Evolutionary conservation across 2,329 filamentous ascomycete species (phyloP), one percentile per base, ranked within the genome.

Genomic region (Verticillium nubilum): DNA sequence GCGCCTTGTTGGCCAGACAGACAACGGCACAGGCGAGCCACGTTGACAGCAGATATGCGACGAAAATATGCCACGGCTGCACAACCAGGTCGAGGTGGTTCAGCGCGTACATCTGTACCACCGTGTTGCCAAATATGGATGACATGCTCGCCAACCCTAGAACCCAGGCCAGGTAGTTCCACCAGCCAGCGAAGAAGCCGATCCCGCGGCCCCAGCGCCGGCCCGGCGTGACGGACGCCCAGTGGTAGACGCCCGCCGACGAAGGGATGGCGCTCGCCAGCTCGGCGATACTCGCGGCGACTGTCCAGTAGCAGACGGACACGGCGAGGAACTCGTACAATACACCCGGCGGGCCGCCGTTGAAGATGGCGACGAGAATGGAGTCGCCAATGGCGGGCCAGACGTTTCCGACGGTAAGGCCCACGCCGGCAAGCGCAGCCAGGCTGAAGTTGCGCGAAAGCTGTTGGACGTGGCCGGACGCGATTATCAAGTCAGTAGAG

Each of bases 191-290:
- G 57, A 77, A 76, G 68, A 76, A 78, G 5, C 76, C 75, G 10
- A 83, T 75, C 0, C 76, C 63, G 19, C 83, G 78, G 28, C 84
- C 83, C 71, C 79, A 80, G 58, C 63, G 59, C 2, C 66, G 71
- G 2, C 84, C 84, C 0, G 82, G 80, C 2, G 83, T 85, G 9
- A 86, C 75, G 15, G 82, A 79, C 2, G 84, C 84, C 81, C 82
- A 86, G 65, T 86, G 84, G 60, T 87, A 87, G 5, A 86, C 81
- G 26, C 83, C 84, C 58, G 79, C 81, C 6, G 82, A 79, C 1
- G 83, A 86, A n/a, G 85, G 85, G 62, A 86, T 84, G 19, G 83
- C 80, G 57, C 81, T 85, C 13, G 83, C 82, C 28, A 87, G 73
- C 69, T 87, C 85, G 52, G 84, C 84, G 60, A 87, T 78, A 13